These are phyloP conservation scores for Amanita pallidorosea DNA, from an alignment of 768 basidiomycete species.

Conservation along the genomic window DNA sequence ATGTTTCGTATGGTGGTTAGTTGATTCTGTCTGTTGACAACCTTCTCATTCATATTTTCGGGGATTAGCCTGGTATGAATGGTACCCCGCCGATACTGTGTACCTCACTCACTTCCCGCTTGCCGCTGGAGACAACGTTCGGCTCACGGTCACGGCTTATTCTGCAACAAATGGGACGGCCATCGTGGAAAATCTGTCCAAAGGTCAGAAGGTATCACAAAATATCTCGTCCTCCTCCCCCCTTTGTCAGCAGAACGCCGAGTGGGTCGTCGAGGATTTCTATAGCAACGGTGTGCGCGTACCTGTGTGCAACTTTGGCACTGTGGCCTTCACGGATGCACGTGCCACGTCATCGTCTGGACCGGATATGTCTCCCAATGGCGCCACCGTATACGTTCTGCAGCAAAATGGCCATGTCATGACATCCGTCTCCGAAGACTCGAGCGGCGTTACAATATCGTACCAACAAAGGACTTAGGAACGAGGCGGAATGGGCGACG, in stretches of 20 bases:
- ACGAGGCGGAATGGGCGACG: too few relatives aligned
- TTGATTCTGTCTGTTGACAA: neutral
- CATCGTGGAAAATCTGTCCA: neutral
- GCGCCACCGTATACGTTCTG: neutral
- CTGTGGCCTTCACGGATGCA: neutral
- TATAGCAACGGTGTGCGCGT: neutral
- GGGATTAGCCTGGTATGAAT: constrained; percentile 1
- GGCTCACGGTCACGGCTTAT: neutral
- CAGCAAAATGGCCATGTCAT: neutral
- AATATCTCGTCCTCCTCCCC: neutral
- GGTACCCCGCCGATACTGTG: neutral
- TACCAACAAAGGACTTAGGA: too few relatives aligned
- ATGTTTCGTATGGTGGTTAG: neutral
- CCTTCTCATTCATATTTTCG: neutral
- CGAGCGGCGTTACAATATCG: too few relatives aligned
- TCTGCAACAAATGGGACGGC: neutral
- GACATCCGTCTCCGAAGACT: too few relatives aligned
- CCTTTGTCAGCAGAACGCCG: neutral
- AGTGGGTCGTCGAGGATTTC: neutral
- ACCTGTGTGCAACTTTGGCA: neutral
- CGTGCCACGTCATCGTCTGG: neutral
- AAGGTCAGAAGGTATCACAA: neutral
- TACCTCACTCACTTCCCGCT: neutral
- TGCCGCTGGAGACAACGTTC: neutral
- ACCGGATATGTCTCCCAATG: neutral